These are phyloP conservation scores for Globisporangium viniferum DNA, from an alignment of 352 stramenopile species.

Conservation along the genomic window DNA sequence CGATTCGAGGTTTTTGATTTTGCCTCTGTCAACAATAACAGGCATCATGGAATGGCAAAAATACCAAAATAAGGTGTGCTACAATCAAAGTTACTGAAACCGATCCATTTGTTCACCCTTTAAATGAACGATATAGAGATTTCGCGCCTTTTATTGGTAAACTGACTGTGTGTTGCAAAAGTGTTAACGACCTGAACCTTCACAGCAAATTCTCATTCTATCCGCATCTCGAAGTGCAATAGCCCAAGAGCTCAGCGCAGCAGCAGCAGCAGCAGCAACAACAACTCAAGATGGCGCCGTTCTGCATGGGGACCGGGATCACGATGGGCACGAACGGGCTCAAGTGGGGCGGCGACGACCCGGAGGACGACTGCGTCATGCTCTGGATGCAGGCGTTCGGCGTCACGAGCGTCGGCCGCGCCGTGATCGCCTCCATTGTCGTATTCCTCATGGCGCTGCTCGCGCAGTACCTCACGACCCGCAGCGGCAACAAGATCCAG, in stretches of 20 bases:
- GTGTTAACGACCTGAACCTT: background rate
- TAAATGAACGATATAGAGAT: background rate
- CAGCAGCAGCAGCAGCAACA: slow-evolving; percentile 2
- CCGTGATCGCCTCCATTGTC: slow-evolving; percentile 33
- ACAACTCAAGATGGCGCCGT: slow-evolving; percentile 23
- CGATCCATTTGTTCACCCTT: background rate
- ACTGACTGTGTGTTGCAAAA: background rate
- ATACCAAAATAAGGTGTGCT: background rate
- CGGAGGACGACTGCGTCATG: slow-evolving; percentile 57
- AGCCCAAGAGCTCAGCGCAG: too few relatives aligned
- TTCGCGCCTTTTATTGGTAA: background rate
- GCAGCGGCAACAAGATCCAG: slow-evolving; percentile 40
- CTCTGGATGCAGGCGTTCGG: slow-evolving; percentile 56
- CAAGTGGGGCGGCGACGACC: slow-evolving; percentile 40
- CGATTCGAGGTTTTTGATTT: slow-evolving; percentile 3
- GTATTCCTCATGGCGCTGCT: slow-evolving; percentile 59
- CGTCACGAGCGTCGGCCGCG: slow-evolving; percentile 45
- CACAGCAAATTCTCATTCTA: background rate
- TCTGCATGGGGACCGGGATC: slow-evolving; percentile 63
- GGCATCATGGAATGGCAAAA: background rate
- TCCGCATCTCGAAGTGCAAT: background rate
- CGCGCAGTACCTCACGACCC: slow-evolving; percentile 55
- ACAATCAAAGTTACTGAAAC: too few relatives aligned
- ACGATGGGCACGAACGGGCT: slow-evolving; percentile 62
- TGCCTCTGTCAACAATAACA: background rate